Base-by-base conservation (phyloP, 2,329 filamentous ascomycete genomes). In the Pseudogymnoascus sp. region DNA sequence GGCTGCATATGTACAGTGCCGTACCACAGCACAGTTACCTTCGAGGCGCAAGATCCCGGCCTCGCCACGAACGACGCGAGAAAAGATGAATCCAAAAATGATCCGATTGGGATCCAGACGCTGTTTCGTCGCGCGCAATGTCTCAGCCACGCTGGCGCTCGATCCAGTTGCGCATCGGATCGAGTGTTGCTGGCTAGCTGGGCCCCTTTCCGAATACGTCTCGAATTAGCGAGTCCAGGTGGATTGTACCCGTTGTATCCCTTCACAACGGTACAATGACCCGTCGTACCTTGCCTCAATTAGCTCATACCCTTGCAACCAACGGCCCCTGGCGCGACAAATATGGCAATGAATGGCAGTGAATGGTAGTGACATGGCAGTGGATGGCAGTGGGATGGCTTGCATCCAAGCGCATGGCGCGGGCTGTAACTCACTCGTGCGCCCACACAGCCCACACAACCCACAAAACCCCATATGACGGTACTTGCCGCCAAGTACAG, bases 131-230 rank as follows among this genome's bases (percentile, higher is more conserved):
- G 41, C 23, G 41, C 41, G 23, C 41, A 52, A 52, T 52, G 41
- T 52, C 41, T 52, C 41, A 52, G 41, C 23, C 41, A 52, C 41
- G 23, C 41, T 30, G n/a, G 23, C 23, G 41, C 41, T 28, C 41
- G 41, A 52, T 30, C 41, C 41, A 52, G 30, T 52, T 52, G 41
- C 41, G 41, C 41, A 52, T 52, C 23, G 41, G 41, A 52, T 52
- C 41, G 41, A 52, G 41, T 5, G 41, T 52, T 9, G n/a, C n/a
- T 30, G 23, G n/a, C 41, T 30, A 30, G 41, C 41, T 52, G 41
- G 41, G 23, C 41, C 41, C 41, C 41, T 52, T 52, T 52, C 41
- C 41, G 41, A 52, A 52, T 52, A 52, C 41, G 41, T 52, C 41
- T 52, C 41, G 41, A 52, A 52, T 52, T 52, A 52, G 41, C 41